phyloP scores from a whole-genome alignment of 139 green algal species.

The Tetratostichococcus sp. region DNA sequence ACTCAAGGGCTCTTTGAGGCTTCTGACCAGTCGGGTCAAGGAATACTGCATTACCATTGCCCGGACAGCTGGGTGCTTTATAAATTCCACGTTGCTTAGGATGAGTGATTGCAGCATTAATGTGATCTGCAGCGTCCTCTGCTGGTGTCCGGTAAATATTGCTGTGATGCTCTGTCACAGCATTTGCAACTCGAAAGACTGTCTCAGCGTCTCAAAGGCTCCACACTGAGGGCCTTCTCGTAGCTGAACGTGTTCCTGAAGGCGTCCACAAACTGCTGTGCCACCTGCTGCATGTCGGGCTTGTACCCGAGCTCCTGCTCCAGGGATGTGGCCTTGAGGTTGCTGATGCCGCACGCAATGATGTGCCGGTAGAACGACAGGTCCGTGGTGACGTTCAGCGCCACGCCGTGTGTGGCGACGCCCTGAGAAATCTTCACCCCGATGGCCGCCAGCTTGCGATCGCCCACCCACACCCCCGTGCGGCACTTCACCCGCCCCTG shows the following conservation, averaged over 20 bases:
- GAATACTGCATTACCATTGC: not conserved
- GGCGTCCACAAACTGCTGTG: not conserved
- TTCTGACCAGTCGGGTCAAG: not conserved
- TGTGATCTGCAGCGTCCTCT: too few species aligned
- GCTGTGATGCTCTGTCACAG: not conserved
- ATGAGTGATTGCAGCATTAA: too few species aligned
- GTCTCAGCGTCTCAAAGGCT: not conserved
- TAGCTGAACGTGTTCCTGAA: constrained; percentile 17
- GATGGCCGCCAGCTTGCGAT: constrained; percentile 87
- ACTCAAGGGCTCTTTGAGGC: too few species aligned
- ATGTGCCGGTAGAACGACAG: constrained; percentile 74
- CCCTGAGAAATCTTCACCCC: constrained; percentile 85
- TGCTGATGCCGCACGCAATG: constrained; percentile 66
- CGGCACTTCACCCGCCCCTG: constrained; percentile 44
- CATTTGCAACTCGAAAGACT: too few species aligned
- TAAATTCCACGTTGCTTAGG: too few species aligned
- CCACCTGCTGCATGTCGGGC: constrained; percentile 7
- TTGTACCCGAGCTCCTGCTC: constrained; percentile 14
- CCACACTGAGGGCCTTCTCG: not conserved
- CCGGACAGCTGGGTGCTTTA: too few species aligned
- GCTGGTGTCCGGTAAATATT: too few species aligned
- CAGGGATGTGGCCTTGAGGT: constrained; percentile 39
- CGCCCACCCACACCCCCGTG: constrained; percentile 86
- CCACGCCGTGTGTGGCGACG: constrained; percentile 83
- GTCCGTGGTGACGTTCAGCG: constrained; percentile 81